Evolutionary conservation across 495 filamentous ascomycete genomes (phyloP), one percentile per base, ranked within the genome.

Genomic region (Penicillium alfredii): DNA sequence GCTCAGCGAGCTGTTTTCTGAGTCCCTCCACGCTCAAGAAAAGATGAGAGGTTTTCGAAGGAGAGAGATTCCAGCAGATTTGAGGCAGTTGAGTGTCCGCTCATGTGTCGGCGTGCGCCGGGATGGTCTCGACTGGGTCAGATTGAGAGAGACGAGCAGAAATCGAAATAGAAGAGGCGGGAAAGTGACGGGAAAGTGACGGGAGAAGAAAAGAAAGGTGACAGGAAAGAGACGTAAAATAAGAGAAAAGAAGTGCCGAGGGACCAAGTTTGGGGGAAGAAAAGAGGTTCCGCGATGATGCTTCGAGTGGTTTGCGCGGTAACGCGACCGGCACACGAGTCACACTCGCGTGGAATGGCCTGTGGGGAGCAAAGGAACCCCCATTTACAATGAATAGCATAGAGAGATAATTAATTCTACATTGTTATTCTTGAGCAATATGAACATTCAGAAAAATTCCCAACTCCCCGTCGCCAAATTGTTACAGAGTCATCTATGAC

Each of bases 301-400:
- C 53, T 50, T 56, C 46, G 53, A 54, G 53, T 56, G 47, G 53
- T 49, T 56, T 56, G 48, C 51, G 49, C 41, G 52, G 53, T 35
- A 47, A 56, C 53, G 53, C 53, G 53, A 50, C 53, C 53, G 53
- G 15, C 21, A 30, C 21, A 23, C 26, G 34, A 42, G n/a, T n/a
- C n/a, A n/a, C n/a, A n/a, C n/a, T n/a, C n/a, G n/a, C n/a, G n/a
- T n/a, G n/a, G n/a, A n/a, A n/a, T n/a, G n/a, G n/a, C n/a, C n/a
- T n/a, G n/a, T n/a, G n/a, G n/a, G n/a, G n/a, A n/a, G n/a, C n/a
- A n/a, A n/a, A n/a, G n/a, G n/a, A n/a, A n/a, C n/a, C n/a, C n/a
- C n/a, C n/a, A n/a, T n/a, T n/a, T n/a, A n/a, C n/a, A n/a, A n/a
- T n/a, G n/a, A n/a, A n/a, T n/a, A n/a, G n/a, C n/a, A n/a, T n/a